phyloP scores from a whole-genome alignment of 2,329 filamentous ascomycete species.

The Rhexocercosporidium sp. region DNA sequence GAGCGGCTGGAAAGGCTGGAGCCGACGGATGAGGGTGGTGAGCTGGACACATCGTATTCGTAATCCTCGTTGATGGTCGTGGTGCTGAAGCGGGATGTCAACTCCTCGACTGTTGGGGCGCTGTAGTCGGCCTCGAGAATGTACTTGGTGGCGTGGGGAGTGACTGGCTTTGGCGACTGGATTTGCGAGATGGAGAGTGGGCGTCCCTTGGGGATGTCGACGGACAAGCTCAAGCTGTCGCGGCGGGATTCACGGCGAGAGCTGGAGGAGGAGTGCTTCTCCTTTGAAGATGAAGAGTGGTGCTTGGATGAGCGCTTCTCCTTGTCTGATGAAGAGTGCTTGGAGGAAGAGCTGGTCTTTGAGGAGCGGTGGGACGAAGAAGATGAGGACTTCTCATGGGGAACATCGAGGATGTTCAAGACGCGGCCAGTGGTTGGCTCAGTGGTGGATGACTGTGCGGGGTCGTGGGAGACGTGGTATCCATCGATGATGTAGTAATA shows the following conservation, averaged over 20 bases:
- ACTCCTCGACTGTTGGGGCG: constrained; percentile 75
- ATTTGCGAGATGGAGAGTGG: constrained; percentile 89
- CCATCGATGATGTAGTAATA: constrained; percentile 99
- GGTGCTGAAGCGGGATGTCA: constrained; percentile 75
- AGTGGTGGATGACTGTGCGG: constrained; percentile 83
- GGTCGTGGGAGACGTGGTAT: constrained; percentile 97
- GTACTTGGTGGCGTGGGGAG: constrained; percentile 84
- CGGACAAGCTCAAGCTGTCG: constrained; percentile 52
- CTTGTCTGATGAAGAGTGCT: constrained; percentile 49
- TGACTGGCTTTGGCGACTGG: constrained; percentile 85
- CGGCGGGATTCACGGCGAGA: constrained; percentile 46
- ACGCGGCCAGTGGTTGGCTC: constrained; percentile 97
- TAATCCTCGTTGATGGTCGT: constrained; percentile 59
- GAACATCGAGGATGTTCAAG: constrained; percentile 96
- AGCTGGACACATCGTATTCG: constrained; percentile 60
- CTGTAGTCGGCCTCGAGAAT: constrained; percentile 84
- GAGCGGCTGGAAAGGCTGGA: constrained; percentile 75
- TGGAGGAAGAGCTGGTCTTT: constrained; percentile 46
- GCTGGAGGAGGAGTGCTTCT: constrained; percentile 52
- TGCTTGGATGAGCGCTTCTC: constrained; percentile 48
- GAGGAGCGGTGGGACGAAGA: constrained; percentile 52
- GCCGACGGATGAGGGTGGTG: constrained; percentile 70
- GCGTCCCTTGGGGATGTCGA: constrained; percentile 85
- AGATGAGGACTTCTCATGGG: constrained; percentile 59
- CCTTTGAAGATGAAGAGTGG: constrained; percentile 46